Evolutionary conservation across 495 filamentous ascomycete species (phyloP).

Genomic region (Penicillium turbatum): DNA sequence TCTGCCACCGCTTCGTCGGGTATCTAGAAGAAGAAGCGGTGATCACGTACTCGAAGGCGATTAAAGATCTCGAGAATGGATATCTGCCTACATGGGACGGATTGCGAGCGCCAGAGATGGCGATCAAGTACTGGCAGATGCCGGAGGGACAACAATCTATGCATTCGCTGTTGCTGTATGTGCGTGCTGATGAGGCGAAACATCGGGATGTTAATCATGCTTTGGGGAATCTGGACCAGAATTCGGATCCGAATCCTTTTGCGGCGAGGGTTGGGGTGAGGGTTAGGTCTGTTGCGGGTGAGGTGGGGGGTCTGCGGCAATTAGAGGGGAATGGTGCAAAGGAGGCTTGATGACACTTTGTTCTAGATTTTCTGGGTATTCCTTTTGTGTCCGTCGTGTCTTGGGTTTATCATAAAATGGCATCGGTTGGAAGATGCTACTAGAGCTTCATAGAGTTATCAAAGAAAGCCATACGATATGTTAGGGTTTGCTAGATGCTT

Average conservation of each 20-base stretch:
- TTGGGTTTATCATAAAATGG: no score
- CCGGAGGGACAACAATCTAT: conserved; percentile 75
- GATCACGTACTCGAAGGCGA: conserved; percentile 80
- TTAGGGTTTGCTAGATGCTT: no score
- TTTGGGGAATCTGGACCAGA: conserved; percentile 73
- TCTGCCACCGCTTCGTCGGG: conserved; percentile 90
- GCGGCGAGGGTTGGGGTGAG: conserved; percentile 63
- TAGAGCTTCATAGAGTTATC: no score
- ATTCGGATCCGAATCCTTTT: conserved; percentile 85
- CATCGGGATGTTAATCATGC: conserved; percentile 96
- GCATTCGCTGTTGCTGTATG: conserved; percentile 76
- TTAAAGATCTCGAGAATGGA: conserved; percentile 77
- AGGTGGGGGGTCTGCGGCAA: neutral
- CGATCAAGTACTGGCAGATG: conserved; percentile 84
- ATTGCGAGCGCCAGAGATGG: conserved; percentile 76
- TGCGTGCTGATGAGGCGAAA: conserved; percentile 87
- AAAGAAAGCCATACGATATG: no score
- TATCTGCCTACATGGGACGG: conserved; percentile 74
- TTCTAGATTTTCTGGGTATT: no score
- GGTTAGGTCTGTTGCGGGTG: neutral
- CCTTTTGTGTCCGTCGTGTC: no score
- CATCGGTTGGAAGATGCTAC: no score
- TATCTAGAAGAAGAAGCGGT: conserved; percentile 95
- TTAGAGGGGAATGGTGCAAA: no score
- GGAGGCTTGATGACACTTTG: neutral